Percentiles rank a stretch among this genome's conserved stretches.
phyloP scores from a whole-genome alignment of 2,329 filamentous ascomycete genomes.

The Daldinia sp. region DNA sequence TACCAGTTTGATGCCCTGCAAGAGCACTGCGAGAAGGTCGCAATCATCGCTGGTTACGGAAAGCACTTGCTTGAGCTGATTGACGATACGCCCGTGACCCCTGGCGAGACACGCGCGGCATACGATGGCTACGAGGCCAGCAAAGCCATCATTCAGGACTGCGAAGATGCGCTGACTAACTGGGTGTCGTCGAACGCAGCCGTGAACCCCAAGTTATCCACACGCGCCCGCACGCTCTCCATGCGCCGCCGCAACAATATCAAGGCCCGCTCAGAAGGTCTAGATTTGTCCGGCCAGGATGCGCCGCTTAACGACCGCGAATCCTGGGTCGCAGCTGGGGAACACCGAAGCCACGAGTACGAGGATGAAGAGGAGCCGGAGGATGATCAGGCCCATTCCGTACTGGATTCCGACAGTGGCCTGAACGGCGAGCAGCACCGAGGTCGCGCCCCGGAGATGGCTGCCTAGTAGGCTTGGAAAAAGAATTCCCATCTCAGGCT shows the following conservation, averaged over 20 bases:
- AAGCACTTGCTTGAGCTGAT: conserved; percentile 98
- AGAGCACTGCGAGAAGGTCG: conserved; percentile 98
- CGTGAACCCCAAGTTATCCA: conserved; percentile 87
- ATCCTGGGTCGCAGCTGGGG: conserved; percentile 83
- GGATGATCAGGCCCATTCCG: conserved; percentile 68
- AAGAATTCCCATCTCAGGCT: not conserved
- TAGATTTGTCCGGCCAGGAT: conserved; percentile 88
- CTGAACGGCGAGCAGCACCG: conserved; percentile 66
- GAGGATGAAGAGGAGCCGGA: conserved; percentile 76
- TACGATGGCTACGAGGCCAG: conserved; percentile 99
- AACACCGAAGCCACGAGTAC: conserved; percentile 69
- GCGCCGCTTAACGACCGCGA: conserved; percentile 81
- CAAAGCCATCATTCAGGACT: conserved; percentile 99
- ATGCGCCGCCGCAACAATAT: conserved; percentile 83
- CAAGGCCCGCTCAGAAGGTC: conserved; percentile 73
- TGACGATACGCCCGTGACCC: conserved; percentile 96
- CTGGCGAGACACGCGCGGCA: conserved; percentile 92
- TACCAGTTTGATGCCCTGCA: conserved; percentile 98
- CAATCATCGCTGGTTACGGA: conserved; percentile 96
- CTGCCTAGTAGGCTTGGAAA: conserved; percentile 26
- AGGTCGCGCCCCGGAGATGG: conserved; percentile 46
- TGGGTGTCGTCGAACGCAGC: conserved; percentile 94
- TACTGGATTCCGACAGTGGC: conserved; percentile 64
- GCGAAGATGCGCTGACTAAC: conserved; percentile 95
- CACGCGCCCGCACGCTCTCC: conserved; percentile 86